Base-by-base conservation (phyloP, 75 land plant species). In the Picea sitchensis region DNA sequence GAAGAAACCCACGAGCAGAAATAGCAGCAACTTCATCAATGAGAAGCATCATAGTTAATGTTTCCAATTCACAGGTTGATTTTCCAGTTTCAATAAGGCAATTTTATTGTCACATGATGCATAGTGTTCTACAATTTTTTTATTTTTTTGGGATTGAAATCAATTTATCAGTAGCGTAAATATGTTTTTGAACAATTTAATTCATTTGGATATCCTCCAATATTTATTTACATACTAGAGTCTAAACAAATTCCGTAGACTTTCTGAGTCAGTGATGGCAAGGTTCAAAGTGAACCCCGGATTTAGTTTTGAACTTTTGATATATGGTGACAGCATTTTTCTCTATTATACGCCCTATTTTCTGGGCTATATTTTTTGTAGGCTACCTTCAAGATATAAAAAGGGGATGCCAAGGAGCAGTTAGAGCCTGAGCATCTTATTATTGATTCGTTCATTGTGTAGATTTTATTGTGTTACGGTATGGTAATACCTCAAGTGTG, bases 291-390 rank as follows among this genome's bases (percentile, higher is more conserved):
- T 68, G 17, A 18, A 5, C 32, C 18, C 17, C 18, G 30, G 36
- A 32, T 34, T 34, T 38, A 68, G 15, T 32, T 68, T 65, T 32
- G 67, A 38, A 38, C 41, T 32, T 65, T 31, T 68, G 17, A 36
- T 4, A 15, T 34, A 68, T 36, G 44, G 17, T 68, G 47, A 68
- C 72, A 17, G 18, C 44, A 67, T 31, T 68, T 14, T 13, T 14
- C 6, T 68, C 44, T 68, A 68, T 68, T 4, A 17, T 12, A 34
- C 3, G 20, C 72, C 72, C 72, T 12, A 17, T 68, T 68, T 51
- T 68, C 14, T 68, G 72, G 72, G 44, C 36, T 38, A 15, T 68
- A 68, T 68, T 68, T 34, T 31, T 68, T 36, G 47, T 68, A 68
- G 56, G 56, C 17, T 32, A 32, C 14, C 8, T 17, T 36, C 18